phyloP scores from a whole-genome alignment of 805 yeast species.

The Priceomyces haplophilus region DNA sequence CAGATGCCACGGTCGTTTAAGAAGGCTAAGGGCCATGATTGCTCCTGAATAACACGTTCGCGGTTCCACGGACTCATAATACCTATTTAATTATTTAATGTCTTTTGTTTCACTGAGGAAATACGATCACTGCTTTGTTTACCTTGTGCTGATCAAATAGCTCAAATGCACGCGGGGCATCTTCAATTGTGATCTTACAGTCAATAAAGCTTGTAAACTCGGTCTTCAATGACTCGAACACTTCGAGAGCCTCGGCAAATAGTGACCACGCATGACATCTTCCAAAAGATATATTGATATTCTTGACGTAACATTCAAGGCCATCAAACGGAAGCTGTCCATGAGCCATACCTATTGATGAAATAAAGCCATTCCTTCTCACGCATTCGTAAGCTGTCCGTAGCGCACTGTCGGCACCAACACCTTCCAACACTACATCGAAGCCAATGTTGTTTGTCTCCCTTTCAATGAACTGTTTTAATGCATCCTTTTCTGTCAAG shows the following conservation, averaged over 20 bases:
- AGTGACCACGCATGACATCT: conserved; percentile 61
- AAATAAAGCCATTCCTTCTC: conserved; percentile 56
- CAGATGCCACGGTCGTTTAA: not conserved
- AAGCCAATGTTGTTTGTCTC: conserved; percentile 50
- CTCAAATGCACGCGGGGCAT: conserved; percentile 46
- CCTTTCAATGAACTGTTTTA: conserved; percentile 25
- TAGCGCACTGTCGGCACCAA: conserved; percentile 53
- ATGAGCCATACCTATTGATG: conserved; percentile 60
- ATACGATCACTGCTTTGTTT: conserved; percentile 51
- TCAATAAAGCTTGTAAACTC: conserved; percentile 55
- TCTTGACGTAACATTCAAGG: conserved; percentile 55
- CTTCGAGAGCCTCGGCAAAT: conserved; percentile 49
- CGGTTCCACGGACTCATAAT: too few relatives aligned
- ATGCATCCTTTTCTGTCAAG: conserved; percentile 28
- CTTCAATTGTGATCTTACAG: conserved; percentile 40
- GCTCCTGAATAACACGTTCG: too few relatives aligned
- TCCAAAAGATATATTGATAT: conserved; percentile 57
- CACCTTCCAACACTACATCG: conserved; percentile 60
- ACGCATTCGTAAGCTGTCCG: conserved; percentile 50
- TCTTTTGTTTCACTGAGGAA: conserved; percentile 5
- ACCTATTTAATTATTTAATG: not conserved
- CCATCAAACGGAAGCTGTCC: conserved; percentile 56
- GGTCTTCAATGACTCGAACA: conserved; percentile 43
- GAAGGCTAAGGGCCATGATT: too few relatives aligned
- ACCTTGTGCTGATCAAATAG: conserved; percentile 53